These are phyloP conservation scores for Hypoxylon sp. DNA, from an alignment of 2,329 filamentous ascomycete species.

Conservation along the genomic window DNA sequence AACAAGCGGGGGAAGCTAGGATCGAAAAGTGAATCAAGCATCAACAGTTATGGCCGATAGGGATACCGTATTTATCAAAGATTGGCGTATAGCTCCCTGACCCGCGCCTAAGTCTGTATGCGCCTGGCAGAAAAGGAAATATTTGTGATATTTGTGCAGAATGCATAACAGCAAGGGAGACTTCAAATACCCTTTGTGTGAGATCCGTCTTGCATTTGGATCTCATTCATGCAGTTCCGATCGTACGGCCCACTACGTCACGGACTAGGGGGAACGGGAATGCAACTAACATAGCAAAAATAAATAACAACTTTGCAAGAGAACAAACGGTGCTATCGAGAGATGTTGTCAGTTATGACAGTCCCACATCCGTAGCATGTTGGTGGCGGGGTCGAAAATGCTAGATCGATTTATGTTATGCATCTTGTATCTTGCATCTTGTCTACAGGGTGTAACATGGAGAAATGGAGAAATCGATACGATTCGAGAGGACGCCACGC, in stretches of 20 bases:
- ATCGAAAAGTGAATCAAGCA: constrained; percentile 45
- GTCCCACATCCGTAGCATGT: constrained; percentile 38
- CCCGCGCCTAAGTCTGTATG: constrained; percentile 43
- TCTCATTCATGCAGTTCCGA: constrained; percentile 45
- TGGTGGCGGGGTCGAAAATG: constrained; percentile 37
- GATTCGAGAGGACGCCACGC: constrained; percentile 15
- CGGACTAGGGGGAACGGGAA: constrained; percentile 44
- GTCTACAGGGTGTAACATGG: constrained; percentile 14
- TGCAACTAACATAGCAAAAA: constrained; percentile 42
- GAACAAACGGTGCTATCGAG: constrained; percentile 45
- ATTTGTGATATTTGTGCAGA: constrained; percentile 51
- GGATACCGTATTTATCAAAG: constrained; percentile 47
- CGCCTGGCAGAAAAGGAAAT: constrained; percentile 35
- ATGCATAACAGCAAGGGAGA: constrained; percentile 52
- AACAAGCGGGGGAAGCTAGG: constrained; percentile 37
- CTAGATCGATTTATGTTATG: constrained; percentile 29
- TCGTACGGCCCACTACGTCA: constrained; percentile 45
- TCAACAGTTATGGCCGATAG: constrained; percentile 41
- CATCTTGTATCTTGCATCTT: constrained; percentile 16
- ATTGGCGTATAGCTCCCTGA: constrained; percentile 37
- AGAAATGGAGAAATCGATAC: constrained; percentile 18
- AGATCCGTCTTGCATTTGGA: constrained; percentile 45
- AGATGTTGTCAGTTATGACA: constrained; percentile 28
- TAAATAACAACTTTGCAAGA: constrained; percentile 27
- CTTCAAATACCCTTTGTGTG: constrained; percentile 47